Percentiles rank a stretch among this genome's conserved stretches.
phyloP scores from a whole-genome alignment of 179 eudicot genomes.

The Dionaea muscipula region DNA sequence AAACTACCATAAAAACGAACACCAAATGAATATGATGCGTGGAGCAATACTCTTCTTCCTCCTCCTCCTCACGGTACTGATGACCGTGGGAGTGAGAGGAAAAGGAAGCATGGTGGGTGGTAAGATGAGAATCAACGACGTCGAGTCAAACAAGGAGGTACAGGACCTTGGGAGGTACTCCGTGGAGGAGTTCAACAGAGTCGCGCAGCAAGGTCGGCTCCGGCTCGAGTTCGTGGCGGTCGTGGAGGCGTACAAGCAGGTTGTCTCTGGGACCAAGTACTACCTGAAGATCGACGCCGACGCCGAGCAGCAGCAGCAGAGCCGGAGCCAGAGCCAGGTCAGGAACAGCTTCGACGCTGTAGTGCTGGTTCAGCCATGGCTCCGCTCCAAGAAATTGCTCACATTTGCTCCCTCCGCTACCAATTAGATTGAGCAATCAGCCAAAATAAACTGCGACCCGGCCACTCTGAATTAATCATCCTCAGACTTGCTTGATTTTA shows the following conservation, averaged over 20 bases:
- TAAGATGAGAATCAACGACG: conserved; percentile 21
- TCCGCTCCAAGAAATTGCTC: conserved; percentile 37
- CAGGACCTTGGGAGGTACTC: conserved; percentile 46
- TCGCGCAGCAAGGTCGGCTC: conserved; percentile 6
- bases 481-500: not conserved
- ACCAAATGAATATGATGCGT: no score
- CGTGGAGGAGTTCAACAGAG: conserved; percentile 37
- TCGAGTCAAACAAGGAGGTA: conserved; percentile 35
- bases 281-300: conserved; percentile 41
- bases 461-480: not conserved
- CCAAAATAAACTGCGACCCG: not conserved
- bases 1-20: no score
- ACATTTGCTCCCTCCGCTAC: conserved; percentile 35
- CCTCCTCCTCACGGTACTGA: not conserved
- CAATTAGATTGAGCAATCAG: no score
- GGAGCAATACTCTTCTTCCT: not conserved
- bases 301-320: no score
- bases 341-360: conserved; percentile 41
- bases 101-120: conserved; percentile 21
- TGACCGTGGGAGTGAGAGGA: not conserved
- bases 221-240: conserved; percentile 12
- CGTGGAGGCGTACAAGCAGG: conserved; percentile 34
- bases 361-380: conserved; percentile 65
- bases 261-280: conserved; percentile 67
- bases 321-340: conserved; percentile 10